These are phyloP conservation scores for Biancaea sappan DNA, from an alignment of 306 rosid species.

Conservation along the genomic window DNA sequence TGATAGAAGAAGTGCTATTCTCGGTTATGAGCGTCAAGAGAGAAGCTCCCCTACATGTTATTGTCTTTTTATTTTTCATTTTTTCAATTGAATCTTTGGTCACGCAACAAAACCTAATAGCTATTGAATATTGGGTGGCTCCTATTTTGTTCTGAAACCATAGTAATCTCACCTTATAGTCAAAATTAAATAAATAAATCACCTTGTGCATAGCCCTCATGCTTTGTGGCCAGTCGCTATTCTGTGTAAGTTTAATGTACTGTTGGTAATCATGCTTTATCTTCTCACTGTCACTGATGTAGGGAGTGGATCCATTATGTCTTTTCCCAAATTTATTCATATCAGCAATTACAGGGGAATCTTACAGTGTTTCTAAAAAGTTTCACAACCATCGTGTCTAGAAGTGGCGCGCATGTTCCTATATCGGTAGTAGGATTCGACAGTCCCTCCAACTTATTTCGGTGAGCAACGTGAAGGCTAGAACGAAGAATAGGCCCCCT, in stretches of 20 bases:
- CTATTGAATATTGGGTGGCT: neutral
- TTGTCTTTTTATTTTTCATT: neutral
- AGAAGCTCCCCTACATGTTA: neutral
- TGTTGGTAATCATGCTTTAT: neutral
- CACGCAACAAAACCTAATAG: neutral
- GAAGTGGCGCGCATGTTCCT: conserved; percentile 6
- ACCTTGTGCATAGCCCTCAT: neutral
- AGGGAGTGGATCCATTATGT: neutral
- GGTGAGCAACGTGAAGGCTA: neutral
- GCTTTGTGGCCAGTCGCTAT: neutral
- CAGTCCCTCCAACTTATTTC: neutral
- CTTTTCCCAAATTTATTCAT: neutral
- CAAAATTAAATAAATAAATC: neutral
- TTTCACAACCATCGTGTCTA: neutral
- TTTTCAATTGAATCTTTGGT: no score
- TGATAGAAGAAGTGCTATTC: neutral
- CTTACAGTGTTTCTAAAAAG: neutral
- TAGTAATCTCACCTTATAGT: neutral
- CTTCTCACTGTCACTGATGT: neutral
- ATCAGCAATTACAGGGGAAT: neutral
- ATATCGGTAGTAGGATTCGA: neutral
- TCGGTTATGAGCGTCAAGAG: neutral
- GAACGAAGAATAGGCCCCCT: neutral
- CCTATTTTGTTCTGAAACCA: neutral
- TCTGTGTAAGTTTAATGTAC: neutral